Percentiles rank a stretch among this genome's conserved stretches.
Evolutionary conservation across 768 basidiomycete species (phyloP).

Genomic region (Kockovaella imperatae): DNA sequence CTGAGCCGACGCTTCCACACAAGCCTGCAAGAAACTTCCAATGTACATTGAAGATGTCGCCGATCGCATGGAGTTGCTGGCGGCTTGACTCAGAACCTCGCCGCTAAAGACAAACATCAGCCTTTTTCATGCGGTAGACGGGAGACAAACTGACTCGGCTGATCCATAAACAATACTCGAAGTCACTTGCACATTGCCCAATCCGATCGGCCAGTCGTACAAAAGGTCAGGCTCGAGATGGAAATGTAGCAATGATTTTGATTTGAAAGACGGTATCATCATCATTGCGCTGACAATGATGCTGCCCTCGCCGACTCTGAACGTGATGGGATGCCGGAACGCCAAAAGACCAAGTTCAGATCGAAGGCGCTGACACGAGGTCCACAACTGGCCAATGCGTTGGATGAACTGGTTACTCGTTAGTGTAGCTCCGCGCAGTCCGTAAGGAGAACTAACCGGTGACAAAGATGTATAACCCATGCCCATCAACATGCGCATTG

Average conservation of each 20-base stretch:
- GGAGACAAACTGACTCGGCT: conserved; percentile 19
- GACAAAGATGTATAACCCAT: conserved; percentile 2
- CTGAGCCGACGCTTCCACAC: too few species aligned
- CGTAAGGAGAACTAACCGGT: conserved; percentile 4
- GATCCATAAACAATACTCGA: conserved; percentile 25
- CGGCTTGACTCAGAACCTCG: conserved; percentile 6
- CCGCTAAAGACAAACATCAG: conserved; percentile 4
- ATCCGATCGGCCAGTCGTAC: conserved; percentile 20
- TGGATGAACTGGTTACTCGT: conserved; percentile 25
- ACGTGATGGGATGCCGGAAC: conserved; percentile 26
- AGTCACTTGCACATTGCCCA: conserved; percentile 10
- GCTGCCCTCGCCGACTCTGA: neutral
- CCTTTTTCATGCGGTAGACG: neutral
- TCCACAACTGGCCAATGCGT: conserved; percentile 28
- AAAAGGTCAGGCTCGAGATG: conserved; percentile 10
- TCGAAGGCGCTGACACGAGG: conserved; percentile 25
- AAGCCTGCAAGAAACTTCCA: conserved; percentile 26
- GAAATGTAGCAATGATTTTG: conserved; percentile 24
- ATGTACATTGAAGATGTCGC: conserved; percentile 16
- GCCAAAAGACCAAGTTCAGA: conserved; percentile 26
- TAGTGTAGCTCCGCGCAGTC: neutral
- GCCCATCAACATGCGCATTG: conserved; percentile 9
- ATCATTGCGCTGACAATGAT: conserved; percentile 9
- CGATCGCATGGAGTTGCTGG: conserved; percentile 8
- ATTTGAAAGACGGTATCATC: conserved; percentile 13